A percentile compares a stretch with the other conserved stretches of the same genome.
Conservation (phyloP, 2,329 filamentous ascomycete species). For the Trichoderma sp. region DNA sequence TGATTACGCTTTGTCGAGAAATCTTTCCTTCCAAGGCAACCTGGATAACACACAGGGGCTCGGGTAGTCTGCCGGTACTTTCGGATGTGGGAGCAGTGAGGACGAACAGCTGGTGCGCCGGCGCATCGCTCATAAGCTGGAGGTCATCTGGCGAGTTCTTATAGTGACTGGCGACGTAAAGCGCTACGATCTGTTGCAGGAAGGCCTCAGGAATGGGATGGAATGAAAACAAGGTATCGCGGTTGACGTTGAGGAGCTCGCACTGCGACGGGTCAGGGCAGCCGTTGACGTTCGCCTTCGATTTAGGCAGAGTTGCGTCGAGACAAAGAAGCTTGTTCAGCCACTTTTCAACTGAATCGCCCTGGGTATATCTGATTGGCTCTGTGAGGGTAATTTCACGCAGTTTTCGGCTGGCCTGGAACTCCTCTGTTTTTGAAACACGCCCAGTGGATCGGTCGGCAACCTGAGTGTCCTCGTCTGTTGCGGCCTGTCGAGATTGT, state of each 20-base stretch:
- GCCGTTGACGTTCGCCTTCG: slow-evolving; percentile 72
- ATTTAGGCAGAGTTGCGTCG: slow-evolving; percentile 84
- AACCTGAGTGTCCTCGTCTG: slow-evolving; percentile 64
- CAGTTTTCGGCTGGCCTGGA: slow-evolving; percentile 73
- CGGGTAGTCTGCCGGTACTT: slow-evolving; percentile 76
- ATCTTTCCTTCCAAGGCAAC: slow-evolving; percentile 94
- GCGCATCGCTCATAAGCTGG: slow-evolving; percentile 98
- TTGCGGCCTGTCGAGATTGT: slow-evolving; percentile 73
- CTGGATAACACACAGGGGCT: slow-evolving; percentile 93
- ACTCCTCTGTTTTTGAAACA: slow-evolving; percentile 65
- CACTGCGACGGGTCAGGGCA: slow-evolving; percentile 91
- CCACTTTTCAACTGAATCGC: slow-evolving; percentile 94
- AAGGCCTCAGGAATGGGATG: slow-evolving; percentile 97
- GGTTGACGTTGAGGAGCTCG: slow-evolving; percentile 90
- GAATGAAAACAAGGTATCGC: slow-evolving; percentile 97
- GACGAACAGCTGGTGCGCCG: slow-evolving; percentile 94
- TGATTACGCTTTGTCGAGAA: slow-evolving; percentile 88
- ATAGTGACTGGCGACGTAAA: slow-evolving; percentile 97
- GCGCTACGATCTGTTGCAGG: slow-evolving; percentile 94
- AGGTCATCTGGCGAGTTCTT: slow-evolving; percentile 98
- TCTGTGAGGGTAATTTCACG: slow-evolving; percentile 92
- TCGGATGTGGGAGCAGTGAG: slow-evolving; percentile 85
- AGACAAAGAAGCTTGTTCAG: slow-evolving; percentile 91
- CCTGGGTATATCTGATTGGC: slow-evolving; percentile 90
- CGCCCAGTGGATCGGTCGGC: slow-evolving; percentile 81